Evolutionary conservation across 441 rosid genomes (phyloP).

Genomic region (Eutrema salsugineum): DNA sequence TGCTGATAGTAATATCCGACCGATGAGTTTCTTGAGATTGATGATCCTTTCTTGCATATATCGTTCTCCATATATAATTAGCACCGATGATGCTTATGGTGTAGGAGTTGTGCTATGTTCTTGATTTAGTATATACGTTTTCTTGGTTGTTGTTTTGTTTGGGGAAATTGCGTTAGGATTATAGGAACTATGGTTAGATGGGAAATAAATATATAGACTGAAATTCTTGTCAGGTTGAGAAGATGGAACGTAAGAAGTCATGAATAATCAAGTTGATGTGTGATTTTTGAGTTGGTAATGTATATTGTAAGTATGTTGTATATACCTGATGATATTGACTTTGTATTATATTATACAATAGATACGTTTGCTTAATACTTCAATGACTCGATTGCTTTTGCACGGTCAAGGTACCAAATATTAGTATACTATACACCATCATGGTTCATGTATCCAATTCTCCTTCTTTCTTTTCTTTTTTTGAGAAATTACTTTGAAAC

Average conservation of each 20-base stretch:
- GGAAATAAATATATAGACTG: not conserved
- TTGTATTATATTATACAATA: not conserved
- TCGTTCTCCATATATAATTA: not conserved
- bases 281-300: not conserved
- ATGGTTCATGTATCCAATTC: not conserved
- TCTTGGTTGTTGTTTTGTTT: slow-evolving; percentile 4
- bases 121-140: slow-evolving; percentile 7
- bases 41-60: not conserved
- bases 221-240: not conserved
- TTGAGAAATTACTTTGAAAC: not conserved
- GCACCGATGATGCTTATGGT: not conserved
- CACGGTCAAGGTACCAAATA: slow-evolving; percentile 13
- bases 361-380: slow-evolving; percentile 15
- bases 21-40: slow-evolving; percentile 25
- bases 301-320: slow-evolving; percentile 1
- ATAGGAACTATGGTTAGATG: not conserved
- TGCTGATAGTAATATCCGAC: slow-evolving; percentile 22
- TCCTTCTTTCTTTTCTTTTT: not conserved
- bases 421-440: not conserved
- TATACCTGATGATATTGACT: not conserved
- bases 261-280: slow-evolving; percentile 7
- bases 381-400: slow-evolving; percentile 16
- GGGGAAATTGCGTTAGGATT: not conserved
- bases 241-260: slow-evolving; percentile 1
- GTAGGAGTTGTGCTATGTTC: not conserved